phyloP scores from a whole-genome alignment of 805 yeast species.

The Ogataea polymorpha region DNA sequence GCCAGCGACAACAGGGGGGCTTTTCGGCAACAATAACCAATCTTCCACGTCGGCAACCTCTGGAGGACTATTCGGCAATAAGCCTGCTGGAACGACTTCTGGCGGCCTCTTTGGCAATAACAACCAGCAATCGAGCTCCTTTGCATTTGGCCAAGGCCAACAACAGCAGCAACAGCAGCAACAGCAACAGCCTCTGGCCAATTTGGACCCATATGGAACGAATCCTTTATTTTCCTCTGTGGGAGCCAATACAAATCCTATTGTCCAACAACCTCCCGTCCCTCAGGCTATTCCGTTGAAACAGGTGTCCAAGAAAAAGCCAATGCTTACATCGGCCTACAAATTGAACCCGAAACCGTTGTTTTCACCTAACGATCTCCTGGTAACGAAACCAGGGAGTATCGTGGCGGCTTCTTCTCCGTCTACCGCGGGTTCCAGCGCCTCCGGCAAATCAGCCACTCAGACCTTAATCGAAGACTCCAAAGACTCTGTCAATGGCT shows the following conservation, averaged over 20 bases:
- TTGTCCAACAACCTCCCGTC: constrained; percentile 43
- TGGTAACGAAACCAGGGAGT: constrained; percentile 23
- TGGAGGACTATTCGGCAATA: constrained; percentile 43
- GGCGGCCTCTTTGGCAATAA: constrained; percentile 16
- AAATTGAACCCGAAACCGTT: constrained; percentile 64
- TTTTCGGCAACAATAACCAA: constrained; percentile 24
- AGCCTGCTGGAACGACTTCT: constrained; percentile 14
- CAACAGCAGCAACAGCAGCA: constrained; percentile 23
- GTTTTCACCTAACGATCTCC: constrained; percentile 34
- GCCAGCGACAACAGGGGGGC: constrained; percentile 28
- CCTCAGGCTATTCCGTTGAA: constrained; percentile 51
- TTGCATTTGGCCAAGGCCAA: constrained; percentile 16
- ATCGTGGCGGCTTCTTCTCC: constrained; percentile 21
- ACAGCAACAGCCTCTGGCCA: constrained; percentile 31
- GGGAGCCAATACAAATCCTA: constrained; percentile 34
- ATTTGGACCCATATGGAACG: constrained; percentile 74
- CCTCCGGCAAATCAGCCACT: constrained; percentile 25
- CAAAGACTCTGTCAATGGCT: constrained; percentile 10
- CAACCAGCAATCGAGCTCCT: constrained; percentile 9
- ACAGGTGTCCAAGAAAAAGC: constrained; percentile 51
- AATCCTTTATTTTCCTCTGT: constrained; percentile 58
- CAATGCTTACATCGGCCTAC: constrained; percentile 57
- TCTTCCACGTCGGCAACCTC: constrained; percentile 20
- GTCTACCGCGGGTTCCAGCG: constrained; percentile 20
- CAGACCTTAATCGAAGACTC: constrained; percentile 22